phyloP scores from a whole-genome alignment of 768 basidiomycete genomes.

The Lactarius hatsudake region DNA sequence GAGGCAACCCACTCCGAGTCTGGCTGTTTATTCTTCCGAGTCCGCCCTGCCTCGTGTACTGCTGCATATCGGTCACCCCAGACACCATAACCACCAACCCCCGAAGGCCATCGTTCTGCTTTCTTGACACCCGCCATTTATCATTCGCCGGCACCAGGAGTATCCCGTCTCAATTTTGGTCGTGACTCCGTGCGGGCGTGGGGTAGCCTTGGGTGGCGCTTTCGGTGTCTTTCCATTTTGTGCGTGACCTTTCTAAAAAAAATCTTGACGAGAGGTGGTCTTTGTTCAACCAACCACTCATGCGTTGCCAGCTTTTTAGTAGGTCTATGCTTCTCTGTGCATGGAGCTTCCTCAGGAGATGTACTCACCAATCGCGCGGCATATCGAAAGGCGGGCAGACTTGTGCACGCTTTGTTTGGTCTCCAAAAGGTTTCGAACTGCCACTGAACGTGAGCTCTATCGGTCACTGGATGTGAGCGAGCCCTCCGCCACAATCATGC shows the following conservation, averaged over 20 bases:
- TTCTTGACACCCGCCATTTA: neutral
- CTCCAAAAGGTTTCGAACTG: conserved; percentile 51
- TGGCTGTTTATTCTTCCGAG: neutral
- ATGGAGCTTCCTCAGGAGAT: conserved; percentile 63
- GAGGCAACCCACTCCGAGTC: neutral
- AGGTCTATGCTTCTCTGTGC: conserved; percentile 14
- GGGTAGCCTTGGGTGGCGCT: neutral
- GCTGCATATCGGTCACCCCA: neutral
- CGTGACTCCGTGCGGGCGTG: neutral
- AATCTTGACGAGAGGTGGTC: neutral
- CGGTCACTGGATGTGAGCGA: conserved; percentile 52
- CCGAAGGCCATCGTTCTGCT: neutral
- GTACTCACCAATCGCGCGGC: conserved; percentile 54
- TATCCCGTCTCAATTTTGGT: neutral
- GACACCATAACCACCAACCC: neutral
- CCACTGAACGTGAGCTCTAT: conserved; percentile 59
- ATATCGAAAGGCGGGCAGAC: conserved; percentile 51
- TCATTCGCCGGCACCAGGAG: neutral
- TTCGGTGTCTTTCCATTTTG: neutral
- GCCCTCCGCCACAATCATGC: conserved; percentile 37
- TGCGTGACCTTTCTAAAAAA: conserved; percentile 3
- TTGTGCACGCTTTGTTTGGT: conserved; percentile 58
- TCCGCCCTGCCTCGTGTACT: neutral
- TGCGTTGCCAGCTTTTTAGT: neutral
- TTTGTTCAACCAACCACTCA: neutral